Base-by-base conservation (phyloP, 345 rosid species). In the Isatis tinctoria region DNA sequence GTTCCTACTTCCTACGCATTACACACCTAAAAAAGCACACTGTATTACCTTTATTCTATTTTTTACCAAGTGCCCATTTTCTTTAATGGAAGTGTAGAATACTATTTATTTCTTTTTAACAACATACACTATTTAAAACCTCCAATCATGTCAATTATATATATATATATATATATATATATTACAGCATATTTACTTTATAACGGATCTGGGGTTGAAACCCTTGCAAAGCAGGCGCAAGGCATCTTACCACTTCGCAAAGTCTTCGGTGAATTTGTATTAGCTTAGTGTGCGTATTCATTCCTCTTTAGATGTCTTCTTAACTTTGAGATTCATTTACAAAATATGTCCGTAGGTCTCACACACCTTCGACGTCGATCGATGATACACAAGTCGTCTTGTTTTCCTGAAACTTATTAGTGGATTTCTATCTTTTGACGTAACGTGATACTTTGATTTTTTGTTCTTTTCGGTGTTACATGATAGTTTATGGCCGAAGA, bases 1-100 rank as follows among this genome's bases (percentile, higher is more conserved):
- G 40, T 40, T 54, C 52, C 61, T 59, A 67, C 67, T 40, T 54
- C 52, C 61, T 59, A 67, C 67, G 39, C 51, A 48, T 35, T 48
- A 65, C 33, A 16, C 65, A 74, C 59, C 59, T 58, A 66, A 59
- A 47, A 74, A 58, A 24, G 26, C 49, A 36, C 32, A 8, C 10
- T 40, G 11, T 6, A 28, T 62, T 40, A 62, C 12, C 28, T 10
- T 51, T 22, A 8, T 28, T 44, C 3, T 63, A 16, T 18, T 52
- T 10, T 45, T 48, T 26, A 54, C 39, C 64, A 74, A 74, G 26
- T 47, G 52, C 10, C 48, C 72, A 48, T 66, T 66, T 62, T 8
- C 4, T 9, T 27, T 54, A 41, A 26, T 58, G 52, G 47, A 74
- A 65, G 18, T 47, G 39, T 26, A 35, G 4, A 26, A 20, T 40